Base-by-base conservation (phyloP, 2,329 filamentous ascomycete genomes). In the Harringtonia lauricola region DNA sequence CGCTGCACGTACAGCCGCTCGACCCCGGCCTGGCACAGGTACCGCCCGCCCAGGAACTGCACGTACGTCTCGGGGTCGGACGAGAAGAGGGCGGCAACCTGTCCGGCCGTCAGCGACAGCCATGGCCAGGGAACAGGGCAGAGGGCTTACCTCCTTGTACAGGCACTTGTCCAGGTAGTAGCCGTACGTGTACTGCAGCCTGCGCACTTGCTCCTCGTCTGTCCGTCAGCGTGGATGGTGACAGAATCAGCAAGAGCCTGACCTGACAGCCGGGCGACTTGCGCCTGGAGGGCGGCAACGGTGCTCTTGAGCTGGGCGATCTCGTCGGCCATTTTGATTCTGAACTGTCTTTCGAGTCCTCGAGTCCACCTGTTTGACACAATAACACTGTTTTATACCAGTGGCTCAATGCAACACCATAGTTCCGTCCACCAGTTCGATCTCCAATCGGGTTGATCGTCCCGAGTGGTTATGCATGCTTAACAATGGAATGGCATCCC, bases 141-240 rank as follows among this genome's bases (percentile, higher is more conserved):
- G 21, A 8, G 12, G 21, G n/a, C 18, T n/a, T 42, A 67, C 70
- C 60, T 76, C 70, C 49, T 73, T 65, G 57, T 75, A 76, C 2
- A 76, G 60, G 47, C 72, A 76, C 50, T 76, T 76, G 59, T 76
- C 72, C 22, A 76, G 61, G 53, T 76, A 76, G 55, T 76, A 76
- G 22, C 72, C 72, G 55, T 76, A 76, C 47, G 71, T 74, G 61
- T 70, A 72, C 52, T 76, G 72, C 3, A 70, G 63, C 53, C 74
- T 74, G 45, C 69, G 67, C 38, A 75, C 64, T 49, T 74, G 68
- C 30, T 70, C 66, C 54, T 74, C 69, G 45, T 74, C 71, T 71
- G 26, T 35, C 3, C 10, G 28, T 39, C 18, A 39, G 14, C 7
- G 9, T 14, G 15, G 15, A 18, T 24, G 17, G n/a, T 22, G 4